A percentile compares a stretch with the other conserved stretches of the same genome.
phyloP scores from a whole-genome alignment of 169 alveolate genomes.

The Plasmodium reichenowi region DNA sequence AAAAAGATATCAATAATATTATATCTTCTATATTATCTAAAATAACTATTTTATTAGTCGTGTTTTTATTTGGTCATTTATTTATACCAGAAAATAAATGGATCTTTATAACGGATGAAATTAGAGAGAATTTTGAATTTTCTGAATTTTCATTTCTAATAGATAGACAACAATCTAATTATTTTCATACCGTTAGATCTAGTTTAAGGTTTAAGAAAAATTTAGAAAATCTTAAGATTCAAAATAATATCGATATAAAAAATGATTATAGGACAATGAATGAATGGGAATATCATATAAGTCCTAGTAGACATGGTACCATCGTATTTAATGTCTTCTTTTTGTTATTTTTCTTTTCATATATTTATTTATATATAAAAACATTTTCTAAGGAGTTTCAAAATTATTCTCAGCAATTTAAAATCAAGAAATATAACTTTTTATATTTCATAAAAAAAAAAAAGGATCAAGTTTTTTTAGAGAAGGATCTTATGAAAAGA shows the following conservation, averaged over 20 bases:
- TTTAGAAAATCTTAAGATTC: conserved; percentile 55
- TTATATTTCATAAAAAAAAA: background rate
- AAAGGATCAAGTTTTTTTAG: background rate
- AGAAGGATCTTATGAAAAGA: too few relatives aligned
- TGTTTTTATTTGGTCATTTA: conserved; percentile 68
- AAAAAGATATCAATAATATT: conserved; percentile 34
- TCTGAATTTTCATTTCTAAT: conserved; percentile 42
- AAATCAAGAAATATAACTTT: background rate
- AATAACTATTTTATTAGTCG: conserved; percentile 10
- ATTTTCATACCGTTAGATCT: conserved; percentile 49
- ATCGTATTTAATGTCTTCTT: conserved; percentile 67
- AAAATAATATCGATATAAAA: conserved; percentile 22
- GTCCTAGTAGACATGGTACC: conserved; percentile 73
- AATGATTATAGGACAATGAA: conserved; percentile 57
- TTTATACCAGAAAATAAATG: conserved; percentile 60
- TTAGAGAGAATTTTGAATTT: conserved; percentile 38
- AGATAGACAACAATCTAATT: conserved; percentile 18
- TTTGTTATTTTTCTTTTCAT: conserved; percentile 62
- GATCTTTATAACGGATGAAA: conserved; percentile 25
- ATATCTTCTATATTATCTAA: conserved; percentile 47
- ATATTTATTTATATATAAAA: conserved; percentile 47
- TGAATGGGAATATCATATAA: conserved; percentile 72
- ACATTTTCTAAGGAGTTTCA: conserved; percentile 28
- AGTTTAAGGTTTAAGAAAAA: conserved; percentile 66
- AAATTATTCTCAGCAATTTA: conserved; percentile 4